Evolutionary conservation across 192 early-diverging fungal species (phyloP).

Genomic region (Gonapodya prolifera): DNA sequence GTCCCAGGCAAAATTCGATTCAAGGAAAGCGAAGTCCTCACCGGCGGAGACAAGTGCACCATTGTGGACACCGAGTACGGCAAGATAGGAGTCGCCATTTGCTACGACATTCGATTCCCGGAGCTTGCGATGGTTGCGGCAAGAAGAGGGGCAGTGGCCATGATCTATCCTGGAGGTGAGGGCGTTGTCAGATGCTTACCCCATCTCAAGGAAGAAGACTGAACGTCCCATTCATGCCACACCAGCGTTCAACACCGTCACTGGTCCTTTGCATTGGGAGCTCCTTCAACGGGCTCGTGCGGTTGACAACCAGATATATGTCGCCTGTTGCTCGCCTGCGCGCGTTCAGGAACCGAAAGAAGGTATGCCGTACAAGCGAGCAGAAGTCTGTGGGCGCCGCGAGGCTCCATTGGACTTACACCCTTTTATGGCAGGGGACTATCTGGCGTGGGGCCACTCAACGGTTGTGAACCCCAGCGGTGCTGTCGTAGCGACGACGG

Average conservation of each 20-base stretch:
- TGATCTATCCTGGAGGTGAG: conserved; percentile 79
- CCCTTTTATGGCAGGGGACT: conserved; percentile 34
- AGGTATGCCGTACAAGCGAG: background rate
- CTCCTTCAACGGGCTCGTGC: conserved; percentile 71
- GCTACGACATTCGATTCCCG: conserved; percentile 96
- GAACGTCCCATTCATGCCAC: background rate
- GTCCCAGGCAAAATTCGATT: conserved; percentile 86
- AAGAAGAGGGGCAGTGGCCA: conserved; percentile 67
- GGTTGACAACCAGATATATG: conserved; percentile 87
- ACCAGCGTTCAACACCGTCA: conserved; percentile 82
- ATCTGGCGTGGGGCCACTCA: conserved; percentile 92
- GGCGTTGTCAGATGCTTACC: background rate
- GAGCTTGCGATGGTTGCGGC: conserved; percentile 92
- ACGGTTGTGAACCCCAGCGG: conserved; percentile 78
- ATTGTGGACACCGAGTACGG: conserved; percentile 70
- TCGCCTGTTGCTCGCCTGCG: conserved; percentile 93
- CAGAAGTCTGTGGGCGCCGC: background rate
- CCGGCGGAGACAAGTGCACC: conserved; percentile 61
- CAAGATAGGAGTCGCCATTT: conserved; percentile 83
- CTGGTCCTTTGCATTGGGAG: conserved; percentile 88
- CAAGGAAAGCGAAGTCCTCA: conserved; percentile 72
- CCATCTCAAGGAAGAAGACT: background rate
- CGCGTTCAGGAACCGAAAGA: conserved; percentile 18
- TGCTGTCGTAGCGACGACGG: conserved; percentile 54
- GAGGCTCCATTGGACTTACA: background rate